Evolutionary conservation across 768 basidiomycete species (phyloP).

Genomic region (Termitomyces sp.): DNA sequence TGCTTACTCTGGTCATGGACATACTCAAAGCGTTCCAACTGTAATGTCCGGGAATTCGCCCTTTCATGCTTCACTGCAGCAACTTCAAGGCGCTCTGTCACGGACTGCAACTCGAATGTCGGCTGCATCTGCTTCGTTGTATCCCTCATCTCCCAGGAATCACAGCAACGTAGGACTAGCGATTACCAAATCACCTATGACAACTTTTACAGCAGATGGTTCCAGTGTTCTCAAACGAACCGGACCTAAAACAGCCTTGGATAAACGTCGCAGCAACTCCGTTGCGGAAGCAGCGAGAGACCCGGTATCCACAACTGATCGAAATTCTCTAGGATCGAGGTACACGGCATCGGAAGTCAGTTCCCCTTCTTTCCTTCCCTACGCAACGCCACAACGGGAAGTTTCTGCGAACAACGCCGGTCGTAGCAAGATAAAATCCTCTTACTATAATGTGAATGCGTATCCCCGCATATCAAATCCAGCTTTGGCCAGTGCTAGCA

Average conservation of each 20-base stretch:
- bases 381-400: conserved; percentile 17
- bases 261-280: conserved; percentile 15
- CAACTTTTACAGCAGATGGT: conserved; percentile 34
- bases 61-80: conserved; percentile 28
- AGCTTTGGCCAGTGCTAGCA: conserved; percentile 19
- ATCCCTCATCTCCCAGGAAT: conserved; percentile 35
- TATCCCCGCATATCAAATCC: conserved; percentile 50
- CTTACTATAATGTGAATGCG: conserved; percentile 52
- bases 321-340: conserved; percentile 34
- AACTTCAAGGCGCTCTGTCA: conserved; percentile 33
- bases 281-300: conserved; percentile 12
- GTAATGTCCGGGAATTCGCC: conserved; percentile 16
- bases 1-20: conserved; percentile 21
- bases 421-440: conserved; percentile 62
- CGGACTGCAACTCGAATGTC: conserved; percentile 32
- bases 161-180: conserved; percentile 27
- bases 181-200: conserved; percentile 24
- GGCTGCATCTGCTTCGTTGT: conserved; percentile 40
- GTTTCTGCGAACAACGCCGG: conserved; percentile 33
- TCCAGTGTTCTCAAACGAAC: conserved; percentile 30
- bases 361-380: conserved; percentile 34
- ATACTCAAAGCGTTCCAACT: conserved; percentile 13
- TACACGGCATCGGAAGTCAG: conserved; percentile 50
- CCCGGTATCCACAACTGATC: conserved; percentile 15
- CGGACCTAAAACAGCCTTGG: conserved; percentile 24